phyloP scores from a whole-genome alignment of 2,329 filamentous ascomycete species.

The Penicillium verrucosum region DNA sequence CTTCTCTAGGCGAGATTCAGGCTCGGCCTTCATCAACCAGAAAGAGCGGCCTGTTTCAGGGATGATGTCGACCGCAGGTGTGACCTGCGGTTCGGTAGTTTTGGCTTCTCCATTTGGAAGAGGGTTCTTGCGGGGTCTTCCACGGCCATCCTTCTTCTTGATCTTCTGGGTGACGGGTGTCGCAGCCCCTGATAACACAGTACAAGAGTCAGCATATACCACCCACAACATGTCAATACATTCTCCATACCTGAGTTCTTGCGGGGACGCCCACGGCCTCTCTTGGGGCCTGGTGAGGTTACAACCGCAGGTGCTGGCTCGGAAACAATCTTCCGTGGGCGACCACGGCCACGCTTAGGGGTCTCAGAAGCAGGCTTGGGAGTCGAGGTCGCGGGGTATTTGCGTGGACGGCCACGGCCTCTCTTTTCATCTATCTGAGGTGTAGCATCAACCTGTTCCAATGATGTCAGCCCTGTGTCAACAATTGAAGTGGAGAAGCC shows the following conservation, averaged over 20 bases:
- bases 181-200: neutral
- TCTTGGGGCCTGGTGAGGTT: slow-evolving; percentile 11
- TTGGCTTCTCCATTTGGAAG: slow-evolving; percentile 16
- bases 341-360: slow-evolving; percentile 34
- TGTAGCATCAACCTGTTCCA: slow-evolving; percentile 4
- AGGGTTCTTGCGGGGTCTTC: slow-evolving; percentile 28
- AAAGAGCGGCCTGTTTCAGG: slow-evolving; percentile 48
- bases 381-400: slow-evolving; percentile 25
- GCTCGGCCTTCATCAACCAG: slow-evolving; percentile 86
- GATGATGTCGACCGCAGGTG: neutral
- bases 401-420: slow-evolving; percentile 36
- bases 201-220: neutral
- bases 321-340: slow-evolving; percentile 29
- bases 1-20: slow-evolving; percentile 79
- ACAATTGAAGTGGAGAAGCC: slow-evolving; percentile 6
- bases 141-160: slow-evolving; percentile 25
- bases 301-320: slow-evolving; percentile 8
- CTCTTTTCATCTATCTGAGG: slow-evolving; percentile 31
- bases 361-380: slow-evolving; percentile 26
- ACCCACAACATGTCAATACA: neutral
- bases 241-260: slow-evolving; percentile 9
- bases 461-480: neutral
- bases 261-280: slow-evolving; percentile 17
- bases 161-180: slow-evolving; percentile 9
- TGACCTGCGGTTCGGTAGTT: slow-evolving; percentile 15